Evolutionary conservation across 2,329 filamentous ascomycete species (phyloP).

Genomic region (Calcarisporium arbuscula): DNA sequence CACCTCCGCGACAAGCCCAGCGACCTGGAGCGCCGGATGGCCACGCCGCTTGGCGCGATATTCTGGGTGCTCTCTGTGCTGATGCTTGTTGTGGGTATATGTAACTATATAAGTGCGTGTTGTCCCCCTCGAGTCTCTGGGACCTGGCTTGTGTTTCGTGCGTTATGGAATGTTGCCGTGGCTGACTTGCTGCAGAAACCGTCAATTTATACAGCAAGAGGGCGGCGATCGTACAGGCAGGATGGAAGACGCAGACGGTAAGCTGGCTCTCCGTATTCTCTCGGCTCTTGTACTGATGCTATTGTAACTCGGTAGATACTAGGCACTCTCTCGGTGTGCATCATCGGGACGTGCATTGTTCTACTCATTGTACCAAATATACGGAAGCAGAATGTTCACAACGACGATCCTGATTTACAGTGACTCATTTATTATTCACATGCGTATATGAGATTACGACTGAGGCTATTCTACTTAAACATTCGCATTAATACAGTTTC

Average conservation of each 20-base stretch:
- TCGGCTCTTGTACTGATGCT: not conserved
- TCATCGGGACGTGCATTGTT: constrained; percentile 59
- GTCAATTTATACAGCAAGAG: constrained; percentile 74
- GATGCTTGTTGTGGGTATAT: constrained; percentile 71
- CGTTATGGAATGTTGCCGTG: too few relatives aligned
- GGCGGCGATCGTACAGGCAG: constrained; percentile 81
- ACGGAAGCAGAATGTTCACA: not conserved
- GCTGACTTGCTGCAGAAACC: constrained; percentile 39
- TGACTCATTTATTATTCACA: too few relatives aligned
- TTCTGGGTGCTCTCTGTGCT: constrained; percentile 80
- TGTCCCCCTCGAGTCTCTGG: not conserved
- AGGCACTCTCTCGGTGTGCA: constrained; percentile 52
- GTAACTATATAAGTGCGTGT: constrained; percentile 75
- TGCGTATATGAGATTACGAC: too few relatives aligned
- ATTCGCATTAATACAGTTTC: constrained; percentile 3
- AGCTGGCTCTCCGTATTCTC: constrained; percentile 15
- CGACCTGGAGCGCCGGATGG: constrained; percentile 65
- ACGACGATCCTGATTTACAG: not conserved
- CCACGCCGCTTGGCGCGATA: constrained; percentile 75
- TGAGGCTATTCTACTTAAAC: too few relatives aligned
- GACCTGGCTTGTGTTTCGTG: too few relatives aligned
- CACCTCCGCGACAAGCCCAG: constrained; percentile 74
- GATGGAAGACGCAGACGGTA: constrained; percentile 86
- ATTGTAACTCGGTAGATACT: constrained; percentile 44
- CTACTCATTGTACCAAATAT: constrained; percentile 47